Base-by-base conservation (phyloP, 2,329 filamentous ascomycete species). In the Botryosphaeria agaves region DNA sequence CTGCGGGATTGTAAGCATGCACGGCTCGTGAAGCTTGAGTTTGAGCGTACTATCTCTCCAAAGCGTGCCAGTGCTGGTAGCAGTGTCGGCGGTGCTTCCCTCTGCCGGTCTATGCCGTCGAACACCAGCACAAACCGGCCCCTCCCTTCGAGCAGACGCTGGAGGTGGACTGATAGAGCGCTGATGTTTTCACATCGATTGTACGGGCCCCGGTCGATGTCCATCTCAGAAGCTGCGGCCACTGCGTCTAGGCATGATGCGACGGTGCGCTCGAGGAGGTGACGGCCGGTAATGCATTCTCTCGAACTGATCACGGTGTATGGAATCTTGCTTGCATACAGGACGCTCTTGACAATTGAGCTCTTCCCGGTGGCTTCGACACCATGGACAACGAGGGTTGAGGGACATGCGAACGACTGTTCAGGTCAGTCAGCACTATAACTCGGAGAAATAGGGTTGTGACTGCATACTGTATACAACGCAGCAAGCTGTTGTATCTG, bases 321-420 rank as follows among this genome's bases (percentile, higher is more conserved):
- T 15, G 56, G 55, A 11, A 75, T 44, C 5, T 40, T 40, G 7
- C 68, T 56, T 1, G 48, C 45, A 17, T 64, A 47, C 2, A 91
- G 64, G 11, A 83, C 64, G 3, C 65, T 62, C 33, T 63, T 61
- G 3, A 76, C 62, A 30, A 93, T 66, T 28, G 70, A 69, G 18
- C 73, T 81, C 57, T 95, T 95, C 24, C 84, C 87, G 0, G 85
- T 92, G 2, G 83, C 77, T 44, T 85, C 75, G 18, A 84, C 71
- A 30, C 89, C 89, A 51, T 95, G 75, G 29, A 91, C 53, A 14
- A 94, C 72, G 7, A 94, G 52, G 36, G 80, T 79, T 7, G 72
- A 62, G 33, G 78, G 79, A 33, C 71, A 75, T 18, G 80, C 75
- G n/a, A 75, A 63, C 28, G 59, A 53, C 14, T 72, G 68, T 71